Base-by-base conservation (phyloP, 176 grass and related monocot genomes). In the Puccinellia tenuiflora region DNA sequence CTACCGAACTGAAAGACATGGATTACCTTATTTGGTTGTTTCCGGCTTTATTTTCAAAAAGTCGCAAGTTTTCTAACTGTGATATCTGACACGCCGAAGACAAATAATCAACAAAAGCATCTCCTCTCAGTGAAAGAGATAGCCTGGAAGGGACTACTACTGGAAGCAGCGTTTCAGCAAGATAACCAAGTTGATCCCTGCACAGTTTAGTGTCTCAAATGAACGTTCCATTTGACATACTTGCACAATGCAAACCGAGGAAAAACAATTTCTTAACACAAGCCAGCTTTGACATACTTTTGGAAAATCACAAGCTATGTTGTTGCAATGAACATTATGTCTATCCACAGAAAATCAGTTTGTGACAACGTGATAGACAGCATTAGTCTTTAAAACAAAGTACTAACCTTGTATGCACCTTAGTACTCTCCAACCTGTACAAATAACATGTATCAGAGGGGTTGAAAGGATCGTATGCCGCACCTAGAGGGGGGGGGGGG, bases 391-490 rank as follows among this genome's bases (percentile, higher is more conserved):
- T 25, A 40, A 35, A 77, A 84, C 70, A 33, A 48, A 63, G 55
- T 54, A 85, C 83, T 70, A 57, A 95, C 96, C 88, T 98, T 98
- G 79, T 98, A 98, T 39, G 92, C 96, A 38, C 96, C 96, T 88
- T 98, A 91, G 61, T 98, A 98, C 46, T 98, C 92, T 30, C 96
- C 96, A 77, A 98, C 92, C 92, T 97, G 78, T 6, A 63, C 26
- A 81, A 48, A 31, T 16, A 45, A 25, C 59, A 67, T 77, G 24
- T 62, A 82, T 81, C 21, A 88, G 62, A n/a, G 52, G 53, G 10
- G 24, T n/a, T n/a, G n/a, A n/a, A n/a, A n/a, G n/a, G n/a, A n/a
- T n/a, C n/a, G n/a, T n/a, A n/a, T n/a, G n/a, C n/a, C n/a, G n/a
- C n/a, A n/a, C n/a, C n/a, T n/a, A n/a, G n/a, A n/a, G n/a, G n/a